phyloP scores from a whole-genome alignment of 2,329 filamentous ascomycete species.

The Xylariaceae sp. region DNA sequence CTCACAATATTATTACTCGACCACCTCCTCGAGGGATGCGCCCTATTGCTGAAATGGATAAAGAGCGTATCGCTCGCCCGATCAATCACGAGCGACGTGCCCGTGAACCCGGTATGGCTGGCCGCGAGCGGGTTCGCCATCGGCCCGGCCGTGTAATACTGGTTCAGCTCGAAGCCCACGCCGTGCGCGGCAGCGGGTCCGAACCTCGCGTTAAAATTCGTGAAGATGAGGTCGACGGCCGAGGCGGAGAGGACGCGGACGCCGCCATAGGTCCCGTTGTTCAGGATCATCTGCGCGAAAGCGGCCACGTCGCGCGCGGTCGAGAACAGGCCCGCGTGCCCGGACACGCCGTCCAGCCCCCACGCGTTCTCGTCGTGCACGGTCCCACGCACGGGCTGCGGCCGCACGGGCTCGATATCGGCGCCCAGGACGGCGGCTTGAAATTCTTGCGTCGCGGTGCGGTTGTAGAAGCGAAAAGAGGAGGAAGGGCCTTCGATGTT shows the following conservation, averaged over 20 bases:
- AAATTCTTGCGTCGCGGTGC: conserved; percentile 9
- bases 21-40: conserved; percentile 11
- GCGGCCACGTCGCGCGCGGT: conserved; percentile 9
- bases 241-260: conserved; percentile 5
- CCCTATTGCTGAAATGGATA: conserved; percentile 8
- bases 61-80: conserved; percentile 10
- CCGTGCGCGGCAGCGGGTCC: conserved; percentile 5
- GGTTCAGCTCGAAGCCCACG: conserved; percentile 10
- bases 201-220: conserved; percentile 13
- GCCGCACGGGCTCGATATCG: conserved; percentile 2
- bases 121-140: conserved; percentile 12
- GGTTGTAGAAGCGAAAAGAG: conserved; percentile 2
- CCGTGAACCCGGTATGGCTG: conserved; percentile 11
- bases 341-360: conserved; percentile 10
- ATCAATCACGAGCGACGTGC: conserved; percentile 9
- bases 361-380: conserved; percentile 13
- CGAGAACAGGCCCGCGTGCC: conserved; percentile 12
- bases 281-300: conserved; percentile 13
- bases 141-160: conserved; percentile 11
- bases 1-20: conserved; percentile 14
- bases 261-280: conserved; percentile 12
- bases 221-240: conserved; percentile 11
- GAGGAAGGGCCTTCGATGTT: conserved; percentile 7
- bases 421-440: conserved; percentile 7
- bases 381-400: conserved; percentile 9